Evolutionary conservation across 1,284 basidiomycete species (phyloP).

Genomic region (Rhodotorula sp.): DNA sequence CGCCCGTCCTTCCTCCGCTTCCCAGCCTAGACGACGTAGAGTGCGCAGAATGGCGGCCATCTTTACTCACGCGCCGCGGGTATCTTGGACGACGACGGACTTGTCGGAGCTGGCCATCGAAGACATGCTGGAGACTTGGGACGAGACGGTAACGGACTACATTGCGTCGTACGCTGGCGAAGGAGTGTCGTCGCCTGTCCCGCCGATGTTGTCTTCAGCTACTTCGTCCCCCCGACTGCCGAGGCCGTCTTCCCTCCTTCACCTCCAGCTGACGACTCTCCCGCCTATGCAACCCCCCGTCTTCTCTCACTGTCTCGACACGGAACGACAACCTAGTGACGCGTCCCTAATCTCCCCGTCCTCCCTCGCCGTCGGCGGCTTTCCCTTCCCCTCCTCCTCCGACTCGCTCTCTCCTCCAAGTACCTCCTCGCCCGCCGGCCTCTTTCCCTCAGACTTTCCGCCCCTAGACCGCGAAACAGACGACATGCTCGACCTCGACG

Average conservation of each 20-base stretch:
- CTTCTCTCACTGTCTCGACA: too few species aligned
- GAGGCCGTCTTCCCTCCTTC: background rate
- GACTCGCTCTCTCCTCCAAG: background rate
- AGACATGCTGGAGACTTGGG: constrained; percentile 9
- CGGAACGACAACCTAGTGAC: background rate
- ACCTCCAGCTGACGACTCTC: background rate
- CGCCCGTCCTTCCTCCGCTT: background rate
- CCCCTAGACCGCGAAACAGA: background rate
- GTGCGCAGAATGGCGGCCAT: background rate
- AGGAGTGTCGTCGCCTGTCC: background rate
- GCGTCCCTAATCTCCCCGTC: background rate
- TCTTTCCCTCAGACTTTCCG: too few species aligned
- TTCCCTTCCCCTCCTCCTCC: background rate
- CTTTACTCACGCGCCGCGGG: background rate
- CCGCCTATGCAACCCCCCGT: background rate
- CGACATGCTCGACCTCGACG: background rate
- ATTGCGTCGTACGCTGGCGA: background rate
- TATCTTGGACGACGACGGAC: constrained; percentile 17
- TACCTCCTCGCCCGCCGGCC: background rate
- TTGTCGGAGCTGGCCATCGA: constrained; percentile 24
- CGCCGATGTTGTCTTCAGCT: background rate
- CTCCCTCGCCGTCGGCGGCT: background rate
- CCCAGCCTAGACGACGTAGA: background rate
- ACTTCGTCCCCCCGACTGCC: background rate
- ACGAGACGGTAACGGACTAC: background rate